Conservation (phyloP, 2,329 filamentous ascomycete genomes). For the Stagonosporopsis cucurbitacearum region DNA sequence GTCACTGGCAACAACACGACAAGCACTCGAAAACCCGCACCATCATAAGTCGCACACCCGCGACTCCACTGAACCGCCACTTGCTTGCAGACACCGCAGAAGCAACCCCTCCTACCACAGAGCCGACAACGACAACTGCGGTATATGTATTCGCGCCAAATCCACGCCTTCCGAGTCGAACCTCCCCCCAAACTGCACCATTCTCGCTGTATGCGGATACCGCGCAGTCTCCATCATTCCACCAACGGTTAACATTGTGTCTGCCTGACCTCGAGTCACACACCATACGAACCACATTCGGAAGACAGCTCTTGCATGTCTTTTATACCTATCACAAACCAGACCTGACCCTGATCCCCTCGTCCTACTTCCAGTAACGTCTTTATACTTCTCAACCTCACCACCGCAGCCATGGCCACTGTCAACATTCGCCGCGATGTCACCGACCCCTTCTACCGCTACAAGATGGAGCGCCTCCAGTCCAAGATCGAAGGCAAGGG, state of each 20-base stretch:
- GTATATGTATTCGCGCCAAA: slow-evolving; percentile 99
- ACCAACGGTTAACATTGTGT: slow-evolving; percentile 83
- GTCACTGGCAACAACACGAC: slow-evolving; percentile 27
- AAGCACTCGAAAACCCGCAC: slow-evolving; percentile 21
- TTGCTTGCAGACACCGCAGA: slow-evolving; percentile 34
- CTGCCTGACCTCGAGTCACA: slow-evolving; percentile 48
- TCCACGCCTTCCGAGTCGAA: slow-evolving; percentile 92
- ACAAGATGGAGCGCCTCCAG: slow-evolving; percentile 99
- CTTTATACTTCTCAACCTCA: slow-evolving; percentile 38
- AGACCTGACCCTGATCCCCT: slow-evolving; percentile 26
- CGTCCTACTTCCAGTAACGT: slow-evolving; percentile 12
- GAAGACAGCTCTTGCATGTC: slow-evolving; percentile 63
- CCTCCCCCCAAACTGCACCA: slow-evolving; percentile 94
- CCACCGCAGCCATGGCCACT: slow-evolving; percentile 82
- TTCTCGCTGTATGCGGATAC: slow-evolving; percentile 95
- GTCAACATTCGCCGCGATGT: slow-evolving; percentile 98
- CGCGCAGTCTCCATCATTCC: slow-evolving; percentile 86
- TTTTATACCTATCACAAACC: slow-evolving; percentile 60
- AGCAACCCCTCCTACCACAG: slow-evolving; percentile 41
- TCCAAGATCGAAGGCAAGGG: slow-evolving; percentile 99
- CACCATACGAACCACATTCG: slow-evolving; percentile 35
- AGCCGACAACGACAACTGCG: slow-evolving; percentile 54
- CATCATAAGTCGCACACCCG: slow-evolving; percentile 33
- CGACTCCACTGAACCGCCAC: slow-evolving; percentile 46
- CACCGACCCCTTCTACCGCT: slow-evolving; percentile 98